phyloP scores from a whole-genome alignment of 2,329 filamentous ascomycete species.

The Cryphonectria japonica region DNA sequence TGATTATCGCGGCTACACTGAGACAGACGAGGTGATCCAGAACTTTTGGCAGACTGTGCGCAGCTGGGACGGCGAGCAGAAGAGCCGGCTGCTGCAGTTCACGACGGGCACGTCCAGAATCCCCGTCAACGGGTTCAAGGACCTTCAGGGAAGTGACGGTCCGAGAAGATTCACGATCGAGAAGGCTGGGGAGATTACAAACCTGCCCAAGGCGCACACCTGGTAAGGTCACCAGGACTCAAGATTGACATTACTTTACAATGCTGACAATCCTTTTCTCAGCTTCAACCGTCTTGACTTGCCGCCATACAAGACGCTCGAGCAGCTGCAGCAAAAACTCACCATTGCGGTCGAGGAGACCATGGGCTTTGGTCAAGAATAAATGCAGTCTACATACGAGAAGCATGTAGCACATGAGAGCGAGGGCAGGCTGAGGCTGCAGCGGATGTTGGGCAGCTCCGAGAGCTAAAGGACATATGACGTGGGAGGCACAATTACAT shows the following conservation, averaged over 20 bases:
- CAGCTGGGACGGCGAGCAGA: conserved; percentile 97
- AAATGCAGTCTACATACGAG: conserved; percentile 39
- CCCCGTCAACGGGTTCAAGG: conserved; percentile 98
- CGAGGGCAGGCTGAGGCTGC: conserved; percentile 1
- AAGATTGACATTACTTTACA: background rate
- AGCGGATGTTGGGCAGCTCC: background rate
- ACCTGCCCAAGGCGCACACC: conserved; percentile 95
- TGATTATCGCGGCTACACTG: conserved; percentile 97
- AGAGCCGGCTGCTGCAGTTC: conserved; percentile 93
- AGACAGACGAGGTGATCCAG: conserved; percentile 94
- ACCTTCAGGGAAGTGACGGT: conserved; percentile 94
- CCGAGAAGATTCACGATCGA: conserved; percentile 97
- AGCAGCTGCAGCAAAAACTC: conserved; percentile 84
- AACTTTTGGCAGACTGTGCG: conserved; percentile 99
- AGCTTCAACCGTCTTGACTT: conserved; percentile 98
- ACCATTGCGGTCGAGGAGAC: conserved; percentile 98
- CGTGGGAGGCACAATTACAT: conserved; percentile 3
- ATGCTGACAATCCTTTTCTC: background rate
- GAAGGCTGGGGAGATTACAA: conserved; percentile 88
- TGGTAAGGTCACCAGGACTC: conserved; percentile 66
- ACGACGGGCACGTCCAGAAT: conserved; percentile 97
- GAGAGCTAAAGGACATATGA: background rate
- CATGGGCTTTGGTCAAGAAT: conserved; percentile 98
- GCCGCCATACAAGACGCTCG: conserved; percentile 87
- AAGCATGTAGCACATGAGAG: background rate